phyloP scores from a whole-genome alignment of 768 basidiomycete genomes.

The Mycena vitilis region DNA sequence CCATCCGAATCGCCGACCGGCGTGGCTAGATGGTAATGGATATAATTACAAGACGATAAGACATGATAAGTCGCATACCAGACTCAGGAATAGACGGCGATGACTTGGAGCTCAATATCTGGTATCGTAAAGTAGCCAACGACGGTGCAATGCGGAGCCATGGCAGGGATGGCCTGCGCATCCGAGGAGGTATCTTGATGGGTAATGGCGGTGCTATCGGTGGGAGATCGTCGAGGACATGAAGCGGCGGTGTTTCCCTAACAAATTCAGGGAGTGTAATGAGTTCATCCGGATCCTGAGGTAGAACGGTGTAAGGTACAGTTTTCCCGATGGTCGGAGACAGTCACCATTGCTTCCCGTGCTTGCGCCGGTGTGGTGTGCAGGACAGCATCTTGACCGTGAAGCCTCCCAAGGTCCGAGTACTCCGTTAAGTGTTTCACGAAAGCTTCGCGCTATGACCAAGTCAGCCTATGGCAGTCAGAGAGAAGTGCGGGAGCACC shows the following conservation, averaged over 20 bases:
- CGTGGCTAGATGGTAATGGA: neutral
- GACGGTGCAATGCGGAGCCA: slow-evolving; percentile 21
- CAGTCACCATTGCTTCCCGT: neutral
- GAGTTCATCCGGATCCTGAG: slow-evolving; percentile 14
- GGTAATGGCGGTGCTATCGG: neutral
- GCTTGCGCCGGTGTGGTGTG: neutral
- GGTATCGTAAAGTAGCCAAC: neutral
- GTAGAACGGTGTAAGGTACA: neutral
- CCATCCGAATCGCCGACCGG: neutral
- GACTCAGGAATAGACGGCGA: slow-evolving; percentile 1
- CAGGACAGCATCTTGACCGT: slow-evolving; percentile 3
- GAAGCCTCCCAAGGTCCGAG: slow-evolving; percentile 1
- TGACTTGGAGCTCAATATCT: slow-evolving; percentile 1
- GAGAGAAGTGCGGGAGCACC: neutral
- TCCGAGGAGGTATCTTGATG: neutral
- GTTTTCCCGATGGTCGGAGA: neutral
- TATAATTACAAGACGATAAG: neutral
- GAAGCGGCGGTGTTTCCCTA: neutral
- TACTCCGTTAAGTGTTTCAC: neutral
- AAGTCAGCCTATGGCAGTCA: neutral
- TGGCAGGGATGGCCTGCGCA: slow-evolving; percentile 11
- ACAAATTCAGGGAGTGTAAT: slow-evolving; percentile 14
- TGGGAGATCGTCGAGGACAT: slow-evolving; percentile 2
- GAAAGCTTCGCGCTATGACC: neutral
- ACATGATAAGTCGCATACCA: neutral